Evolutionary conservation across 202 grass and related monocot genomes (phyloP).

Genomic region (Musa balbisiana): DNA sequence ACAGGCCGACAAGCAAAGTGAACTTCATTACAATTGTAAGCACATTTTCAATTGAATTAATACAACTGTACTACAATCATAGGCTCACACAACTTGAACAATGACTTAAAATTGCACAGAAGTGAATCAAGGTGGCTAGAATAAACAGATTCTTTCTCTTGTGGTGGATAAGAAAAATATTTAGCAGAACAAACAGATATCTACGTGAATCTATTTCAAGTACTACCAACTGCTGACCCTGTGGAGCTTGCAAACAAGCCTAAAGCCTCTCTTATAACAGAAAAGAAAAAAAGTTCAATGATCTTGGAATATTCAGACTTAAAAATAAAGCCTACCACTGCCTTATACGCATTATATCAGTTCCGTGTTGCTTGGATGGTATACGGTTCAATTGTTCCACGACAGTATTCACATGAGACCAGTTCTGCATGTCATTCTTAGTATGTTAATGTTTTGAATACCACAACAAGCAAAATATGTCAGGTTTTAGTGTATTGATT

Average conservation of each 20-base stretch:
- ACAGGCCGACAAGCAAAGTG: background rate
- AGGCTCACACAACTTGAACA: background rate
- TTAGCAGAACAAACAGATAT: background rate
- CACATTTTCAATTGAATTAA: background rate
- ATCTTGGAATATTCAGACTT: background rate
- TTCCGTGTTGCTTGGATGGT: slow-evolving; percentile 77
- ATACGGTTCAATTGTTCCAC: slow-evolving; percentile 73
- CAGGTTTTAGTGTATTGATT: background rate
- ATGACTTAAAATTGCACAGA: background rate
- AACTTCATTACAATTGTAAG: background rate
- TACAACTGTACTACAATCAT: background rate
- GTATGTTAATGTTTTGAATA: slow-evolving; percentile 23
- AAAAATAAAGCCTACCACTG: slow-evolving; percentile 46
- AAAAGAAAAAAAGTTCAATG: background rate
- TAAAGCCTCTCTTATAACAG: background rate
- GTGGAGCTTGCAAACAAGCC: background rate
- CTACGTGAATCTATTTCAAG: background rate
- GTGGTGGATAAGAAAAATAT: background rate
- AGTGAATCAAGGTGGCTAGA: background rate
- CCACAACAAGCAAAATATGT: slow-evolving; percentile 16
- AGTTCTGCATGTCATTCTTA: slow-evolving; percentile 50
- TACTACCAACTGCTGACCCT: background rate
- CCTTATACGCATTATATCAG: slow-evolving; percentile 90
- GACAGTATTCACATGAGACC: slow-evolving; percentile 70
- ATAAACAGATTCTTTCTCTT: background rate